Percentiles rank a stretch among this genome's conserved stretches.
Conservation (phyloP, 192 early-diverging fungal species). For the Linnemannia hyalina region DNA sequence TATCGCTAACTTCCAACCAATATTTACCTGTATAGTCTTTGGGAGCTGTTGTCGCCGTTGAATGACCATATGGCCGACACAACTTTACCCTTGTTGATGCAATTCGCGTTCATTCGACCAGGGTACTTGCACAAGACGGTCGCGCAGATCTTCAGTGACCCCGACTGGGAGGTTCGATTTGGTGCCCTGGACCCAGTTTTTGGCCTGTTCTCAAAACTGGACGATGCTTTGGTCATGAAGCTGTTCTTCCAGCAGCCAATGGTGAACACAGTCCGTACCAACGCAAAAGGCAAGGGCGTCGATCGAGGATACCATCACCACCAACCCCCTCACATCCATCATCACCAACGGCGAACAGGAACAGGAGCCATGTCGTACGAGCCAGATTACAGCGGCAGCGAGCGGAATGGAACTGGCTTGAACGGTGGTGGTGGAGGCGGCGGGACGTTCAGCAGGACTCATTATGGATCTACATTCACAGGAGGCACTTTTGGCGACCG, state of each 20-base stretch:
- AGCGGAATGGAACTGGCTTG: conserved; percentile 17
- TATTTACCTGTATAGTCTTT: conserved; percentile 52
- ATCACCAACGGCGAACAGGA: background rate
- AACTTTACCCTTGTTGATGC: conserved; percentile 61
- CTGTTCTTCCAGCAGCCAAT: conserved; percentile 33
- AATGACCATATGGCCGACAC: conserved; percentile 61
- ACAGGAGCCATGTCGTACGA: conserved; percentile 19
- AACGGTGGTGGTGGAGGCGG: background rate
- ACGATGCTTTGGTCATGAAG: conserved; percentile 55
- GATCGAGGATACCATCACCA: conserved; percentile 13
- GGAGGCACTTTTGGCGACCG: background rate
- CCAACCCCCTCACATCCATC: background rate
- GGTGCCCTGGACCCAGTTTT: conserved; percentile 66
- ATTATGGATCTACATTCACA: background rate
- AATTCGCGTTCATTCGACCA: conserved; percentile 52
- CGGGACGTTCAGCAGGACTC: background rate
- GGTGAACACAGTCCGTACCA: background rate
- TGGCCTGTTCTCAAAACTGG: conserved; percentile 70
- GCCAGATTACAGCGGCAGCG: background rate
- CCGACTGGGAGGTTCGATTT: conserved; percentile 67
- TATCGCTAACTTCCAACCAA: background rate
- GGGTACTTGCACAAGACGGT: conserved; percentile 60
- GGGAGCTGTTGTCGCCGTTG: conserved; percentile 62
- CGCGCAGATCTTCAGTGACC: conserved; percentile 58
- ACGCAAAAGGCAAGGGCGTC: conserved; percentile 29